A percentile compares a stretch with the other conserved stretches of the same genome.
Evolutionary conservation across 805 yeast species (phyloP).

Genomic region (Hanseniaspora jakobsenii): DNA sequence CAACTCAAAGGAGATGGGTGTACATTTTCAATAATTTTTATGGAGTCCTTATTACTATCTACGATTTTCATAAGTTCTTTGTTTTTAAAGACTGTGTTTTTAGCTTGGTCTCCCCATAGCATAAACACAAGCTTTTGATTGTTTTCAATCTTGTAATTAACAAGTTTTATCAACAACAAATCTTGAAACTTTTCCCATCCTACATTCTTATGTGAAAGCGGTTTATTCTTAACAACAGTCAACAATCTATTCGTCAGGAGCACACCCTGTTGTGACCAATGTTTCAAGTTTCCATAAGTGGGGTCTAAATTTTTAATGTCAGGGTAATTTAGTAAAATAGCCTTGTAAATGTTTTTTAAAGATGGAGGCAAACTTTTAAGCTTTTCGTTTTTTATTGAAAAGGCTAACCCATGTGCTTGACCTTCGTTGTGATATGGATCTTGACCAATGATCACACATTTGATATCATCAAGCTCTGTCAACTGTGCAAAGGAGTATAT

Average conservation of each 20-base stretch:
- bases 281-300: constrained; percentile 46
- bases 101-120: constrained; percentile 77
- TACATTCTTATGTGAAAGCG: constrained; percentile 76
- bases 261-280: constrained; percentile 85
- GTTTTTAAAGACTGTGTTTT: constrained; percentile 35
- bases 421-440: constrained; percentile 89
- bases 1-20: constrained; percentile 97
- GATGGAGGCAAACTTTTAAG: constrained; percentile 67
- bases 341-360: constrained; percentile 72
- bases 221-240: constrained; percentile 85
- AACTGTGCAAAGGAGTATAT: constrained; percentile 86
- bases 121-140: constrained; percentile 49
- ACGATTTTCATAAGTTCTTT: background rate
- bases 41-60: constrained; percentile 22
- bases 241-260: constrained; percentile 74
- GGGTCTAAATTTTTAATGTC: constrained; percentile 43
- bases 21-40: constrained; percentile 54
- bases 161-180: constrained; percentile 44
- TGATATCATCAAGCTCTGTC: constrained; percentile 63
- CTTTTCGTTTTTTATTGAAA: constrained; percentile 75
- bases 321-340: constrained; percentile 60
- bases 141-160: constrained; percentile 35
- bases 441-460: constrained; percentile 80
- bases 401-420: constrained; percentile 96
- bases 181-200: constrained; percentile 94